Base-by-base conservation (phyloP, 768 basidiomycete species). In the Lactarius evosmus region DNA sequence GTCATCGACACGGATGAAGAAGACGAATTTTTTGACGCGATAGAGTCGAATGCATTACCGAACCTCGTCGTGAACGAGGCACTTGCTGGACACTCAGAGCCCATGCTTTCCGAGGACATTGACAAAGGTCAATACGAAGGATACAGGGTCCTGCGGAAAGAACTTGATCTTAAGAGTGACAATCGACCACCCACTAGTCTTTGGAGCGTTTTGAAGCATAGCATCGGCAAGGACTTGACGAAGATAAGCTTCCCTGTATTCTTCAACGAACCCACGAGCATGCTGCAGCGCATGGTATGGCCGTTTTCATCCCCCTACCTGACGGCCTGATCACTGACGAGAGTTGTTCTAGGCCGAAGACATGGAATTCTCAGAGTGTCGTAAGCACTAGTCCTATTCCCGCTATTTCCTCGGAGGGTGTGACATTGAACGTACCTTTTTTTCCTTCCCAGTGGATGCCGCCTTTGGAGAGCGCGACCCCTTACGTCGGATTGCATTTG, bases 11-110 rank as follows among this genome's bases (percentile, higher is more conserved):
- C 88, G 1, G 89, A 91, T 69, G 90, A 92, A 49, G 90, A 95
- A 71, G 96, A 98, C 75, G 95, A 98, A 74, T 98, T 98, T 75
- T 98, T 96, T 72, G 96, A 98, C 73, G 95, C 96, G 33, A 95
- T 98, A 70, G 95, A 98, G 72, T 75, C 85, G 17, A 88, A 89
- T 53, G 85, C 80, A 46, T 76, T 95, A 0, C 90, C 91, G 5
- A 91, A 89, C 70, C 78, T 95, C 17, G 75, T 89, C 30, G 80
- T 95, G 19, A 82, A 85, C 55, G 81, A 86, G 30, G 79, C 82
- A 14, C 79, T 93, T n/a, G 76, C 80, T 27, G 80, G 79, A 62
- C 81, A 80, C 53, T 71, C 70, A 59, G 71, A 71, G 49, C 33
- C 73, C 41, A 66, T 73, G 60, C 57, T 79, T 59, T 75, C 79